Percentiles rank a stretch among this genome's conserved stretches.
phyloP scores from a whole-genome alignment of 495 filamentous ascomycete genomes.

The Aspergillus olivimuriae region DNA sequence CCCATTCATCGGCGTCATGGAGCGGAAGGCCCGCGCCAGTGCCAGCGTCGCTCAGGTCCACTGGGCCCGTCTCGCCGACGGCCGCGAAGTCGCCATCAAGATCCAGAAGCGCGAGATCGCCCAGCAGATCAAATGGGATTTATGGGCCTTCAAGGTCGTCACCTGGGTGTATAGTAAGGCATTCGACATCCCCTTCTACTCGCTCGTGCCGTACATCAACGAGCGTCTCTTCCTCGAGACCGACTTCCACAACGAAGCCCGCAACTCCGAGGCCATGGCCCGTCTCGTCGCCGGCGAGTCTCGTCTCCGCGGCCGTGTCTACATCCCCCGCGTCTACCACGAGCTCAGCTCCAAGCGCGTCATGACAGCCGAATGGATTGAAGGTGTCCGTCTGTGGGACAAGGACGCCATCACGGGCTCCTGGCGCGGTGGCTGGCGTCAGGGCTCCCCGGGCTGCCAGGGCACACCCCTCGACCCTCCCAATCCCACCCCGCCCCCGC shows the following conservation, averaged over 20 bases:
- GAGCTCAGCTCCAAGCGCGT: slow-evolving; percentile 79
- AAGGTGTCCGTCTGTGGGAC: slow-evolving; percentile 87
- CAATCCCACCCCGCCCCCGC: slow-evolving; percentile 6
- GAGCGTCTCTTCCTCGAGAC: slow-evolving; percentile 86
- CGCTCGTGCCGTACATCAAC: slow-evolving; percentile 79
- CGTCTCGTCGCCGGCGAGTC: slow-evolving; percentile 69
- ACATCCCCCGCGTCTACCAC: slow-evolving; percentile 77
- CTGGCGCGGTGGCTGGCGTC: slow-evolving; percentile 71
- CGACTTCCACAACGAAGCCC: slow-evolving; percentile 86
- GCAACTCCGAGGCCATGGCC: slow-evolving; percentile 81
- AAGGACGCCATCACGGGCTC: slow-evolving; percentile 64
- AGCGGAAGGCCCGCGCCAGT: slow-evolving; percentile 75
- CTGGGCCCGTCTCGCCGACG: slow-evolving; percentile 79
- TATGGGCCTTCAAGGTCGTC: slow-evolving; percentile 90
- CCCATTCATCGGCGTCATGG: slow-evolving; percentile 83
- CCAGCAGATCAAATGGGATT: slow-evolving; percentile 82
- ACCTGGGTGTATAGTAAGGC: slow-evolving; percentile 66
- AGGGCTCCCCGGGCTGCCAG: slow-evolving; percentile 70
- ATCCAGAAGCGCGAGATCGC: slow-evolving; percentile 93
- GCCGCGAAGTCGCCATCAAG: slow-evolving; percentile 88
- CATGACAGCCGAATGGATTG: slow-evolving; percentile 96
- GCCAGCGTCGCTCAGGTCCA: slow-evolving; percentile 96
- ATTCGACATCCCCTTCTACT: slow-evolving; percentile 88
- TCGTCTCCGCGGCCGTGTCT: slow-evolving; percentile 69
- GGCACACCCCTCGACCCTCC: slow-evolving; percentile 57